A percentile compares a stretch with the other conserved stretches of the same genome.
Conservation (phyloP, 805 yeast genomes). For the Candida silvicultrix region DNA sequence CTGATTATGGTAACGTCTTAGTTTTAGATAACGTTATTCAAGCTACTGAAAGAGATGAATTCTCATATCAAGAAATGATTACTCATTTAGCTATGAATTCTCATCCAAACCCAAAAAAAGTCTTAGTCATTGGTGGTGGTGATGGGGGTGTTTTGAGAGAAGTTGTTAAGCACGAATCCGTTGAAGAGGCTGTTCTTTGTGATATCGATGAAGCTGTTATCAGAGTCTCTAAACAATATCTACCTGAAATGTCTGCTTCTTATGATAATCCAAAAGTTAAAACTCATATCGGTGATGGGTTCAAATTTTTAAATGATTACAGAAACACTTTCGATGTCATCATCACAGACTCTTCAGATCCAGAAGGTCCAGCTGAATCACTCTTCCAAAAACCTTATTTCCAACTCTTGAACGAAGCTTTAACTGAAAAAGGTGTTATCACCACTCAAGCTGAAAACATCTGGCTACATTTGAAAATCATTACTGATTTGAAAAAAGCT, state of each 20-base stretch:
- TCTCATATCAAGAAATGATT: conserved; percentile 97
- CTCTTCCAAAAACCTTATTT: conserved; percentile 92
- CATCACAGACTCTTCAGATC: conserved; percentile 96
- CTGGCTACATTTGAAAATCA: conserved; percentile 85
- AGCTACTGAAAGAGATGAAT: conserved; percentile 96
- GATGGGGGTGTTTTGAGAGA: conserved; percentile 98
- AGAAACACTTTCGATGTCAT: conserved; percentile 89
- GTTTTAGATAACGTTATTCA: conserved; percentile 94
- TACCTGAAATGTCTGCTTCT: conserved; percentile 83
- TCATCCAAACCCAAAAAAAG: conserved; percentile 91
- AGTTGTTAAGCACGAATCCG: conserved; percentile 78
- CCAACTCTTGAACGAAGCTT: conserved; percentile 75
- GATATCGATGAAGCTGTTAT: conserved; percentile 96
- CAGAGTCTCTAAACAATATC: conserved; percentile 74
- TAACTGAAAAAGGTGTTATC: conserved; percentile 88
- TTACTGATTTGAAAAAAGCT: conserved; percentile 74
- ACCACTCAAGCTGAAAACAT: conserved; percentile 92
- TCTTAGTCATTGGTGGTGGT: conserved; percentile 96
- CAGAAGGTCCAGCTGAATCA: conserved; percentile 96
- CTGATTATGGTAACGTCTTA: conserved; percentile 91
- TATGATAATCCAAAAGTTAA: conserved; percentile 84
- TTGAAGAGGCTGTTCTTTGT: conserved; percentile 86
- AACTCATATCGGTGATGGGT: conserved; percentile 95
- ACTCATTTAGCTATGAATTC: conserved; percentile 88
- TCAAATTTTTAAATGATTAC: conserved; percentile 83